Conservation (phyloP, 176 grass and related monocot species). For the Phyllostachys edulis region DNA sequence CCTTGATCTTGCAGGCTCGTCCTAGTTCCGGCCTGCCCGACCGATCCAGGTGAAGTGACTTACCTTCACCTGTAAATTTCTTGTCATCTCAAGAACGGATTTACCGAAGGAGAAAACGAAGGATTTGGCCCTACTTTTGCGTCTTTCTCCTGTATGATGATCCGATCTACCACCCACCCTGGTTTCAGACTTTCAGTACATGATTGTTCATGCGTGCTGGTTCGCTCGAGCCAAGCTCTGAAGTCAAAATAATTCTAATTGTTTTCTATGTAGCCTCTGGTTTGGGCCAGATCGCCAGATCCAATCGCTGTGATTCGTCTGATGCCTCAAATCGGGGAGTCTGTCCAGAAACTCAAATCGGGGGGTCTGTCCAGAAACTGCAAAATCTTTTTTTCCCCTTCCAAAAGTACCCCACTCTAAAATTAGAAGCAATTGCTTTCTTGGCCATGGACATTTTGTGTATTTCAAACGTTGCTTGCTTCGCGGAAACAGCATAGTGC, state of each 20-base stretch:
- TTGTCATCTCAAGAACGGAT: not conserved
- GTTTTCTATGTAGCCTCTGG: not conserved
- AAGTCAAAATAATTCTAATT: not conserved
- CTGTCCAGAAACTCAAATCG: not conserved
- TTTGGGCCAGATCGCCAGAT: slow-evolving; percentile 30
- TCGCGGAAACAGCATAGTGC: not conserved
- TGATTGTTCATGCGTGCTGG: not conserved
- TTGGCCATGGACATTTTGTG: not conserved
- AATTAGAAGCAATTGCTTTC: not conserved
- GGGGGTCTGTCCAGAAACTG: not conserved
- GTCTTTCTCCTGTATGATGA: not conserved
- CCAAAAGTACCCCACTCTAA: not conserved
- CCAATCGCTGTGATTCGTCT: not conserved
- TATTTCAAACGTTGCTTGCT: slow-evolving; percentile 21
- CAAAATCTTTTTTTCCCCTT: not conserved
- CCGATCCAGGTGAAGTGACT: slow-evolving; percentile 3
- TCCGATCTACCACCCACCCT: not conserved
- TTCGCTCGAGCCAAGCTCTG: not conserved
- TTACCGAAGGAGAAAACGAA: not conserved
- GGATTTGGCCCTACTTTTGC: not conserved
- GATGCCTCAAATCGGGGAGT: not conserved
- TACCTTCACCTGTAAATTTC: not conserved
- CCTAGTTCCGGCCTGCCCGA: not conserved
- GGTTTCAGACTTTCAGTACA: not conserved
- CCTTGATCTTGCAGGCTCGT: not conserved